A percentile compares a stretch with the other conserved stretches of the same genome.
These are phyloP conservation scores for Sugiyamaella novakii DNA, from an alignment of 1,139 yeast genomes.

Conservation along the genomic window DNA sequence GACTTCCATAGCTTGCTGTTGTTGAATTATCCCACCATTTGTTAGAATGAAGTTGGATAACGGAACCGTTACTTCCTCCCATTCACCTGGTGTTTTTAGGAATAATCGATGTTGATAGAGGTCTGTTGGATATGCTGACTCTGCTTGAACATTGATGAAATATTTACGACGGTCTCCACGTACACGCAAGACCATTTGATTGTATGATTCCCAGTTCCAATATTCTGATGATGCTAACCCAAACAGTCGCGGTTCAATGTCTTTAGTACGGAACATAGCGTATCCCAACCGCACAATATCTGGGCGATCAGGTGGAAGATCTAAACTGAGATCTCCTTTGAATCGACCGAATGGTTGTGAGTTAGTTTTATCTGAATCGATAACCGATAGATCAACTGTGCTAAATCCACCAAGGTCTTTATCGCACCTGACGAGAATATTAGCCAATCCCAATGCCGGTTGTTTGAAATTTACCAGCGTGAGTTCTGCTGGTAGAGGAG, in stretches of 20 bases:
- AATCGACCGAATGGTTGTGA: conserved; percentile 54
- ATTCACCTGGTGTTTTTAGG: conserved; percentile 69
- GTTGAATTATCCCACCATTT: conserved; percentile 79
- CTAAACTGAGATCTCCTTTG: conserved; percentile 71
- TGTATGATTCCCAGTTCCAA: conserved; percentile 66
- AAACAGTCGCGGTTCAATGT: conserved; percentile 32
- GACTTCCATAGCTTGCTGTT: conserved; percentile 64
- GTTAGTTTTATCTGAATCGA: conserved; percentile 35
- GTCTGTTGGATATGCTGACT: conserved; percentile 75
- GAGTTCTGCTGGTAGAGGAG: conserved; percentile 27
- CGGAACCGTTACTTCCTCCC: conserved; percentile 84
- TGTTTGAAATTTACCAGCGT: conserved; percentile 58
- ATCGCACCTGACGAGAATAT: conserved; percentile 65
- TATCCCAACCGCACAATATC: conserved; percentile 75
- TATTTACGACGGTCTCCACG: conserved; percentile 76
- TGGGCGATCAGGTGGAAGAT: conserved; percentile 70
- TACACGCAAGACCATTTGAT: conserved; percentile 66
- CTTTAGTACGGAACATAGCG: conserved; percentile 77
- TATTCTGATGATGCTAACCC: conserved; percentile 38
- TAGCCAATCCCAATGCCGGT: conserved; percentile 48
- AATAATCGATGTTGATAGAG: conserved; percentile 81
- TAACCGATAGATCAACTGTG: conserved; percentile 55
- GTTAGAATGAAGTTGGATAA: conserved; percentile 79
- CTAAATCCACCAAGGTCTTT: conserved; percentile 78
- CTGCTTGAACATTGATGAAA: conserved; percentile 78